Evolutionary conservation across 768 basidiomycete genomes (phyloP), one percentile per base, ranked within the genome.

Genomic region (Trametes maxima): DNA sequence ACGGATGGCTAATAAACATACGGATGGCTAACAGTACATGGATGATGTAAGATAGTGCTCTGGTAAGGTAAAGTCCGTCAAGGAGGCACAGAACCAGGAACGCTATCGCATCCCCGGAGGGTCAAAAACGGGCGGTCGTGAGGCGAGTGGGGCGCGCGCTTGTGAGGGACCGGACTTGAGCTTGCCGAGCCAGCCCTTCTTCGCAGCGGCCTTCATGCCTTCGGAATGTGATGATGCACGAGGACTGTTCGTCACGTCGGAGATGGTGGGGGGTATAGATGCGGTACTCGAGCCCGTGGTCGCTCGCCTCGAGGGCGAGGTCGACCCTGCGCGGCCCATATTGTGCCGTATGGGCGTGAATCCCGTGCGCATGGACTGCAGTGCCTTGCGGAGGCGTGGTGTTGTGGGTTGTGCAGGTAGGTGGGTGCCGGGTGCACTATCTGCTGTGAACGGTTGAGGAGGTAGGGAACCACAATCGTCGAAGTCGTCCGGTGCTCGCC

Each of bases 401-500:
- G 88, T 87, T 16, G 73, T 72, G 48, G 74, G 72, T 56, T 75
- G 70, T 10, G 58, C 66, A 57, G 68, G 77, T 21, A 79, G 75
- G 45, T 81, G 72, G n/a, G 50, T 45, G 52, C 68, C 40, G 55
- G 73, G 70, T 37, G 67, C 67, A 42, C 83, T 79, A 11, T 87
- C 86, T 0, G 77, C 76, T 39, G 80, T 86, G 76, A 83, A 89
- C 3, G 78, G 87, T 68, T 92, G 89, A 0, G 83, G 80, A 24
- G 89, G 87, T 25, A 88, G 73, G 54, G 65, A 60, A 7, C 80
- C 79, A 72, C 81, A 69, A 64, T 79, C 76, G 51, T 90, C 89
- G 63, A 88, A 89, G 66, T 92, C 90, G 57, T 92, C 90, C 1
- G 91, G 90, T 25, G 85, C 87, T 22, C 84, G 82, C 12, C 90